Conservation (phyloP, 805 yeast genomes). For the Pichia eremophila region DNA sequence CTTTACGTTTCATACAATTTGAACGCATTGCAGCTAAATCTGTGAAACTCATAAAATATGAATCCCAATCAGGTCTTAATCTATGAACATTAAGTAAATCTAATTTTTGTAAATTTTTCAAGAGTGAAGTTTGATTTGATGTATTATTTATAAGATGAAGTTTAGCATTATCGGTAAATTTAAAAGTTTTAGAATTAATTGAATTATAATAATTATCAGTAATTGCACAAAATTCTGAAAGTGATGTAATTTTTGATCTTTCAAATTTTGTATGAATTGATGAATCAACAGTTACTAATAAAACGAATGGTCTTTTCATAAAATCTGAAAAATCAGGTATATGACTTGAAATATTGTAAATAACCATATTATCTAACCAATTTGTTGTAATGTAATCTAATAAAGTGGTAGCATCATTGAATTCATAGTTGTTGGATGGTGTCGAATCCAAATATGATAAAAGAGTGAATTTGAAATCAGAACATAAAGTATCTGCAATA, state of each 20-base stretch:
- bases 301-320: conserved; percentile 71
- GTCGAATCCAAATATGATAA: too few species aligned
- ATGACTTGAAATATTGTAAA: conserved; percentile 37
- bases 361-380: conserved; percentile 58
- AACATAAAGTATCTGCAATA: conserved; percentile 44
- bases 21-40: conserved; percentile 87
- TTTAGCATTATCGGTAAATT: conserved; percentile 34
- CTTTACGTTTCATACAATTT: conserved; percentile 95
- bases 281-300: conserved; percentile 72
- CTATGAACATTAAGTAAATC: conserved; percentile 44
- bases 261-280: conserved; percentile 42
- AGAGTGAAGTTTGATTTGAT: conserved; percentile 28
- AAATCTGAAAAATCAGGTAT: conserved; percentile 34
- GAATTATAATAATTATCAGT: conserved; percentile 18
- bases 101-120: conserved; percentile 29
- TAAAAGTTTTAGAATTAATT: conserved; percentile 21
- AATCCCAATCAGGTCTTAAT: conserved; percentile 90
- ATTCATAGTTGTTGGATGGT: too few species aligned
- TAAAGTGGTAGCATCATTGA: conserved; percentile 27
- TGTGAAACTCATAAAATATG: conserved; percentile 89
- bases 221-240: conserved; percentile 11
- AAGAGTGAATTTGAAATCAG: conserved; percentile 37
- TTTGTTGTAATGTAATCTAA: conserved; percentile 52
- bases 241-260: conserved; percentile 13
- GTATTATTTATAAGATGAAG: conserved; percentile 49